These are phyloP conservation scores for Botrytis sinoallii DNA, from an alignment of 2,329 filamentous ascomycete genomes.

Conservation along the genomic window DNA sequence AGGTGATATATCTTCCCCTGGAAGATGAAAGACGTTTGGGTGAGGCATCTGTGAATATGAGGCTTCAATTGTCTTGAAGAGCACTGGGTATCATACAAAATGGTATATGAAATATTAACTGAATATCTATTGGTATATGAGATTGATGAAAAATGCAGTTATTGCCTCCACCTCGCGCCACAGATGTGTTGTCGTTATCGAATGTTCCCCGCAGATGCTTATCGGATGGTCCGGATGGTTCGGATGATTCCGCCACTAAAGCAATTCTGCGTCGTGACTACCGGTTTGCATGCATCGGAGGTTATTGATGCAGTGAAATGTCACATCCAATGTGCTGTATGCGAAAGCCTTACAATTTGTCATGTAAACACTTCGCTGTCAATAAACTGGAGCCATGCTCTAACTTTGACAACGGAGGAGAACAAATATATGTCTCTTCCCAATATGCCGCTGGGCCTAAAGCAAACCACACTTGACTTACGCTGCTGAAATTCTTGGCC, in stretches of 20 bases:
- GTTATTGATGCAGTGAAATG: constrained; percentile 8
- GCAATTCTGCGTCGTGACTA: neutral
- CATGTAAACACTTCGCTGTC: neutral
- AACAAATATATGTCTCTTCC: neutral
- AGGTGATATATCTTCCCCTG: constrained; percentile 3
- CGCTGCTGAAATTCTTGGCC: neutral
- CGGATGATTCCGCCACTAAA: constrained; percentile 8
- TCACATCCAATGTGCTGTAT: constrained; percentile 1
- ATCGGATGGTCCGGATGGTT: constrained; percentile 13
- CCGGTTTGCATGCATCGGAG: constrained; percentile 11
- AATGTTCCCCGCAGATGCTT: constrained; percentile 11
- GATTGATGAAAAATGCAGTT: neutral
- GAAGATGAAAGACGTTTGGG: constrained; percentile 10
- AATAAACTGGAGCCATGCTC: constrained; percentile 7
- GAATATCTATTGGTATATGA: neutral
- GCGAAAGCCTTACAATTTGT: neutral
- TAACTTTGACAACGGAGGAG: neutral
- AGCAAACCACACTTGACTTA: neutral
- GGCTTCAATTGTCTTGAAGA: neutral
- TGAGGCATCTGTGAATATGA: neutral
- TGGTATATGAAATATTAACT: neutral
- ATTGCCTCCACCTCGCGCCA: neutral
- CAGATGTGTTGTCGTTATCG: constrained; percentile 10
- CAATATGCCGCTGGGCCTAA: neutral
- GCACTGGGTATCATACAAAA: neutral